phyloP scores from a whole-genome alignment of 208 protist species.

The Trypanosoma scelopori region DNA sequence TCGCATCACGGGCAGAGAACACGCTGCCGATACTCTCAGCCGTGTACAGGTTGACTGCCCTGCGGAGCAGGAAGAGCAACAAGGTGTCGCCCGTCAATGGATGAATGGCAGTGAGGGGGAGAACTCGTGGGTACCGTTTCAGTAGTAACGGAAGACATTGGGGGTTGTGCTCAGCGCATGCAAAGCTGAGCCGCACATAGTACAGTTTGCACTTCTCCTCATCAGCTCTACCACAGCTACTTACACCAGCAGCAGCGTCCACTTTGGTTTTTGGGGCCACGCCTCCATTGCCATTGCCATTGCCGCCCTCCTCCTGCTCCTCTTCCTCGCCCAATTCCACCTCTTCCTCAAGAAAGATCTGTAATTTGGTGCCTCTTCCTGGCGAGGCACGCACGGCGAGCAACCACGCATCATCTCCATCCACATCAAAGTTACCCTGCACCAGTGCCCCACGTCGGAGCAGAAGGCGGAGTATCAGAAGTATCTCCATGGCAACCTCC shows the following conservation, averaged over 20 bases:
- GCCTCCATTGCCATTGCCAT: background rate
- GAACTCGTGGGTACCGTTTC: slow-evolving; percentile 24
- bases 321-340: slow-evolving; percentile 16
- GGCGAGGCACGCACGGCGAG: slow-evolving; percentile 35
- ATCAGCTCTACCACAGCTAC: background rate
- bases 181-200: slow-evolving; percentile 37
- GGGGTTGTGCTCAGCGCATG: slow-evolving; percentile 52
- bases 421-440: slow-evolving; percentile 56
- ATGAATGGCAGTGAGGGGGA: slow-evolving; percentile 29
- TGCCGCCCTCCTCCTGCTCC: background rate
- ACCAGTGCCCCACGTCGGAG: slow-evolving; percentile 51
- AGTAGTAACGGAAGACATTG: slow-evolving; percentile 32
- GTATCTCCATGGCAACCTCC: background rate
- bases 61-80: slow-evolving; percentile 41
- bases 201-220: background rate
- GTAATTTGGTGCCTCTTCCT: slow-evolving; percentile 24
- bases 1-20: slow-evolving; percentile 16
- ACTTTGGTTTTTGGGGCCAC: background rate
- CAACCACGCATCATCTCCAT: slow-evolving; percentile 76
- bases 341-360: slow-evolving; percentile 29
- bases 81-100: slow-evolving; percentile 50
- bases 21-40: slow-evolving; percentile 12
- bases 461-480: slow-evolving; percentile 32
- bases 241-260: background rate
- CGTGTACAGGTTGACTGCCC: slow-evolving; percentile 18